Percentiles rank a stretch among this genome's conserved stretches.
These are phyloP conservation scores for Tephrocybe sp. DNA, from an alignment of 768 basidiomycete genomes.

Conservation along the genomic window DNA sequence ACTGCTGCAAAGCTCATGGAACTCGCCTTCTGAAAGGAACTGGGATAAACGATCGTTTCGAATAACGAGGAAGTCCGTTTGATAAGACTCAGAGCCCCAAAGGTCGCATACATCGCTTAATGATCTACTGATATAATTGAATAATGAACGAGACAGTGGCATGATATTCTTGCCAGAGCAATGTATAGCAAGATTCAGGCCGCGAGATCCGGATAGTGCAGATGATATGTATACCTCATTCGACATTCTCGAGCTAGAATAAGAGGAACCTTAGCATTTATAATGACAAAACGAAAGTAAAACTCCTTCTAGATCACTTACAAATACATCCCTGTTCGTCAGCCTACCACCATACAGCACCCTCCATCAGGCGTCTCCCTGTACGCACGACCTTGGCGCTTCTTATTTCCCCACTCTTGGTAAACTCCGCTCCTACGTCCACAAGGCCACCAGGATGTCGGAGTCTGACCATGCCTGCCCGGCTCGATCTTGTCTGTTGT, in stretches of 20 bases:
- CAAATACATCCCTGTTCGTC: background rate
- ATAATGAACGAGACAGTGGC: background rate
- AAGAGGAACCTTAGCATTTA: no score
- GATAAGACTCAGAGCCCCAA: no score
- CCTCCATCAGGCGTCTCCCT: conserved; percentile 69
- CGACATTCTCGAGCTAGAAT: no score
- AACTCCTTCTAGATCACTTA: no score
- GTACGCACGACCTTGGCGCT: conserved; percentile 67
- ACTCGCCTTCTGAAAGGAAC: background rate
- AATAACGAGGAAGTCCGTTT: no score
- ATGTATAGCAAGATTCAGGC: no score
- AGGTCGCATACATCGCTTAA: no score
- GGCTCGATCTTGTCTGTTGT: conserved; percentile 20
- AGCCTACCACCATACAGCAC: conserved; percentile 60
- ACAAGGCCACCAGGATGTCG: conserved; percentile 66
- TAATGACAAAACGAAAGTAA: no score
- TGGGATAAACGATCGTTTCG: background rate
- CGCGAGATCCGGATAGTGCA: no score
- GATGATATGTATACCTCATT: no score
- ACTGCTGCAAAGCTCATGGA: background rate
- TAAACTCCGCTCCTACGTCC: conserved; percentile 61
- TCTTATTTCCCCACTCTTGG: conserved; percentile 39
- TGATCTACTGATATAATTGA: background rate
- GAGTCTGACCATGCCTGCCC: conserved; percentile 40
- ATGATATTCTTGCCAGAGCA: background rate